These are phyloP conservation scores for Ballota nigra DNA, from an alignment of 257 asterid genomes.

Conservation along the genomic window DNA sequence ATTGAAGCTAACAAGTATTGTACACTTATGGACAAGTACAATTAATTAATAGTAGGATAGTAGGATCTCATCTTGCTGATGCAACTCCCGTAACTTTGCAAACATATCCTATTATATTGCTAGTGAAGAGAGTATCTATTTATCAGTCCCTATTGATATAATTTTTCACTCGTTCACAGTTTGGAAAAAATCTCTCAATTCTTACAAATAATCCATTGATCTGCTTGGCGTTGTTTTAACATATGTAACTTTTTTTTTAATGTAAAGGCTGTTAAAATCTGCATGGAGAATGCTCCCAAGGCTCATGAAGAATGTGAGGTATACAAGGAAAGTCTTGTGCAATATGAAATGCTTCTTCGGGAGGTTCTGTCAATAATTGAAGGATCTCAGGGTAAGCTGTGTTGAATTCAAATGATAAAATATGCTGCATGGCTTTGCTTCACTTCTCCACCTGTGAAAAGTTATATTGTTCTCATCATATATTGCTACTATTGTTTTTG, in stretches of 20 bases:
- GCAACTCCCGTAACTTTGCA: neutral
- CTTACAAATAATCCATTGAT: neutral
- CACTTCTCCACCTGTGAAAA: neutral
- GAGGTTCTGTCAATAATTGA: constrained; percentile 52
- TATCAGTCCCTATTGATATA: neutral
- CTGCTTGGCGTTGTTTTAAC: constrained; percentile 9
- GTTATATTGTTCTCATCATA: neutral
- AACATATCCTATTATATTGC: neutral
- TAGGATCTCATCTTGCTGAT: constrained; percentile 6
- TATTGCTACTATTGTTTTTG: neutral
- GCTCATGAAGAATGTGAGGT: constrained; percentile 45
- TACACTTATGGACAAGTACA: neutral
- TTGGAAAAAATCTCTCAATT: neutral
- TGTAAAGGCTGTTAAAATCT: constrained; percentile 66
- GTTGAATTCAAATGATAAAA: constrained; percentile 16
- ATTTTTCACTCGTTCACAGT: neutral
- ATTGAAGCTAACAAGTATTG: neutral
- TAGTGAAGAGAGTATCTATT: neutral
- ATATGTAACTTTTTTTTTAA: constrained; percentile 16
- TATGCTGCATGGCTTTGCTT: constrained; percentile 6
- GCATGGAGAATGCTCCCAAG: constrained; percentile 48
- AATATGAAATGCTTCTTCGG: constrained; percentile 44
- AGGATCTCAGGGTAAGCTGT: constrained; percentile 50
- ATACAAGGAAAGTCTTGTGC: constrained; percentile 36
- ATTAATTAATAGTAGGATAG: neutral